phyloP scores from a whole-genome alignment of 2,329 filamentous ascomycete species.

The Apiospora rasikravindrae region DNA sequence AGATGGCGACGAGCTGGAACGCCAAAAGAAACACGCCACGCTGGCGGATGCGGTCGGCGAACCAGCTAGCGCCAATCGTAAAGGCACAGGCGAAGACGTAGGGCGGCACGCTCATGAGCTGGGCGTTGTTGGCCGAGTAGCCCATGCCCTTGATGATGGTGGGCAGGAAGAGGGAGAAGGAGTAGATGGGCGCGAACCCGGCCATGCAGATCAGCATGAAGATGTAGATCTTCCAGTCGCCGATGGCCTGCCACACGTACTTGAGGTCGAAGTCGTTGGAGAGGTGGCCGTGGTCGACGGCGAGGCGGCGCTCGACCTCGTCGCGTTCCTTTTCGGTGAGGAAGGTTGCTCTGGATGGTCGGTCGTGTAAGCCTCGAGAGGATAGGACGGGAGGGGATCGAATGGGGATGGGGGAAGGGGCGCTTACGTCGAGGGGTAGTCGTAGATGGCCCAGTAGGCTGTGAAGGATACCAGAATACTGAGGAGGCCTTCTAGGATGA shows the following conservation, averaged over 20 bases:
- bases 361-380: slow-evolving; percentile 55
- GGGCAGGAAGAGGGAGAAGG: slow-evolving; percentile 66
- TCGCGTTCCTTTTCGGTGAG: slow-evolving; percentile 49
- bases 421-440: slow-evolving; percentile 56
- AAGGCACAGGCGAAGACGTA: slow-evolving; percentile 61
- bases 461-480: slow-evolving; percentile 55
- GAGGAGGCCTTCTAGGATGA: slow-evolving; percentile 68
- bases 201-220: slow-evolving; percentile 69
- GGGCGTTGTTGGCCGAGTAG: slow-evolving; percentile 57
- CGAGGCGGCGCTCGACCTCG: slow-evolving; percentile 49
- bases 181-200: slow-evolving; percentile 62
- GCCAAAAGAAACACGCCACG: slow-evolving; percentile 49
- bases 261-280: slow-evolving; percentile 64
- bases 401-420: no score
- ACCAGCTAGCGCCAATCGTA: slow-evolving; percentile 55
- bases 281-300: slow-evolving; percentile 53
- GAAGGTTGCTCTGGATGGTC: slow-evolving; percentile 57
- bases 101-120: slow-evolving; percentile 68
- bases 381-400: no score
- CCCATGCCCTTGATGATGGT: slow-evolving; percentile 61
- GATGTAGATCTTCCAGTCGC: slow-evolving; percentile 61
- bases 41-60: slow-evolving; percentile 34
- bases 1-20: slow-evolving; percentile 50
- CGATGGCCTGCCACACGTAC: slow-evolving; percentile 60
- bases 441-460: slow-evolving; percentile 59